Conservation (phyloP, 2,329 filamentous ascomycete genomes). For the Aspergillus pseudonomiae region DNA sequence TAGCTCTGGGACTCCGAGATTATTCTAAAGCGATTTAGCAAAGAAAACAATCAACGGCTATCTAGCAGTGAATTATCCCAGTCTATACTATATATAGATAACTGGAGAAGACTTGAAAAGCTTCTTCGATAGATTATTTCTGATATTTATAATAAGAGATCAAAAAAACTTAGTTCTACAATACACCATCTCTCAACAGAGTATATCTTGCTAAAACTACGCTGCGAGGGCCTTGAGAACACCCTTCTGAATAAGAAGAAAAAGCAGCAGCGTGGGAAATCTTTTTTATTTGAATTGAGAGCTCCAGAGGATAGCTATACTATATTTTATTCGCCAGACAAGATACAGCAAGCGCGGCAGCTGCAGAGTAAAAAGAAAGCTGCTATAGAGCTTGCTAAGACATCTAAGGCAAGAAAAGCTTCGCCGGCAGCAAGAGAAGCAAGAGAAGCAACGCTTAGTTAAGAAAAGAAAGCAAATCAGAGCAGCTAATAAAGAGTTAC, state of each 20-base stretch:
- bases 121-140: slow-evolving; percentile 7
- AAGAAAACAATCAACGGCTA: background rate
- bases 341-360: slow-evolving; percentile 5
- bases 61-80: background rate
- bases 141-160: slow-evolving; percentile 6
- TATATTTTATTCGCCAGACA: background rate
- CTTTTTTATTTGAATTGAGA: background rate
- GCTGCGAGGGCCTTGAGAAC: background rate
- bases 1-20: slow-evolving; percentile 1
- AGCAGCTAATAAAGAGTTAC: too few relatives aligned
- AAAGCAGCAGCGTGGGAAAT: slow-evolving; percentile 1
- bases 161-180: slow-evolving; percentile 10
- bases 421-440: too few relatives aligned
- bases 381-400: too few relatives aligned
- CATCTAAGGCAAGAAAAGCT: too few relatives aligned
- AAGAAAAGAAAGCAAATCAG: too few relatives aligned
- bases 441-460: too few relatives aligned
- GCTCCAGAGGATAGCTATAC: too few relatives aligned
- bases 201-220: slow-evolving; percentile 7
- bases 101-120: slow-evolving; percentile 7
- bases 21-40: slow-evolving; percentile 8
- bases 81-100: background rate
- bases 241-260: slow-evolving; percentile 10
- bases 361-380: too few relatives aligned
- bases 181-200: slow-evolving; percentile 8